phyloP scores from a whole-genome alignment of 2,329 filamentous ascomycete species.

The Penicillium oxalicum region DNA sequence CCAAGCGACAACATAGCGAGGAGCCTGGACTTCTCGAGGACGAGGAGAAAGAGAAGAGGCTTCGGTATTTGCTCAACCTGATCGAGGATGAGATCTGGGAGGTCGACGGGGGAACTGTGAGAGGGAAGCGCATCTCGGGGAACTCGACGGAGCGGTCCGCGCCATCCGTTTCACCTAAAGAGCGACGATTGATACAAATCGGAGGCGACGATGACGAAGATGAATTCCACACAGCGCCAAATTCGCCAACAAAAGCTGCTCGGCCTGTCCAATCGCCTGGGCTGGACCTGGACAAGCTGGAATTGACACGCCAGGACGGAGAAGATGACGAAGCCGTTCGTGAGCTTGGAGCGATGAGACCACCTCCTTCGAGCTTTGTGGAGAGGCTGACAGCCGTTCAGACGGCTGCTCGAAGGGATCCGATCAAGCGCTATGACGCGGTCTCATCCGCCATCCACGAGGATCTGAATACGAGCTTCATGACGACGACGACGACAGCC shows the following conservation, averaged over 20 bases:
- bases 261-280: not conserved
- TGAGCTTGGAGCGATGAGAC: not conserved
- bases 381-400: constrained; percentile 15
- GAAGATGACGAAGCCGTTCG: not conserved
- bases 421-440: constrained; percentile 14
- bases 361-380: constrained; percentile 3
- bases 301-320: not conserved
- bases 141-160: constrained; percentile 1
- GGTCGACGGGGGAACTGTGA: constrained; percentile 17
- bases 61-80: constrained; percentile 23
- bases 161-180: constrained; percentile 4
- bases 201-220: constrained; percentile 15
- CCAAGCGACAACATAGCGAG: not conserved
- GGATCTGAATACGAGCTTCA: constrained; percentile 19
- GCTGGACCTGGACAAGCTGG: not conserved
- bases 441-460: constrained; percentile 6
- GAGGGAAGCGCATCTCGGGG: constrained; percentile 6
- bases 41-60: constrained; percentile 21
- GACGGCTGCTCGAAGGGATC: not conserved
- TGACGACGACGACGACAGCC: constrained; percentile 12
- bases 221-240: constrained; percentile 28
- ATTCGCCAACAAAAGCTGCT: constrained; percentile 20
- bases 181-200: constrained; percentile 1
- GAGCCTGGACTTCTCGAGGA: constrained; percentile 11
- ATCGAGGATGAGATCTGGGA: constrained; percentile 26